Evolutionary conservation across 208 protist genomes (phyloP).

Genomic region (Wallacemonas sp.): DNA sequence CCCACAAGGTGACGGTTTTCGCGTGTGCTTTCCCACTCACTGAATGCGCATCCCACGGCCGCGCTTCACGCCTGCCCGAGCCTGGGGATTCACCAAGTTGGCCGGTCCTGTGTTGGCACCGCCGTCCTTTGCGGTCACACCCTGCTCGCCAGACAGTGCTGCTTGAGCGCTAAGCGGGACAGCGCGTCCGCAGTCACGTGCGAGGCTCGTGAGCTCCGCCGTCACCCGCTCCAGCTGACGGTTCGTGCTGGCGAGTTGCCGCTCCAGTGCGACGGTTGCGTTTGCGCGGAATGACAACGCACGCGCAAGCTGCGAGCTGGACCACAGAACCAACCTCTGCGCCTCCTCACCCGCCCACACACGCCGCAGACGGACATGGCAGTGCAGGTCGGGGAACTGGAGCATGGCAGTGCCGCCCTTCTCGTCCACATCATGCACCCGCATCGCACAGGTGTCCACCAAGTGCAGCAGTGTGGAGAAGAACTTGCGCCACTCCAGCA

Average conservation of each 20-base stretch:
- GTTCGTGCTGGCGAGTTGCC: not conserved
- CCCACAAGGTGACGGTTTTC: too few relatives aligned
- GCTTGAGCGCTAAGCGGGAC: not conserved
- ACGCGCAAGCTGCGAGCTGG: not conserved
- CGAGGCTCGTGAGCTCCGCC: constrained; percentile 1
- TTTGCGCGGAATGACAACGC: not conserved
- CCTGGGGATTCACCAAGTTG: constrained; percentile 24
- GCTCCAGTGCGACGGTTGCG: not conserved
- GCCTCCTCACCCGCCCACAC: not conserved
- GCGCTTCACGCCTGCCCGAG: constrained; percentile 13
- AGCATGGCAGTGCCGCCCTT: constrained; percentile 1
- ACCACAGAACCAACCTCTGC: constrained; percentile 10
- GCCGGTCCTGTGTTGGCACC: not conserved
- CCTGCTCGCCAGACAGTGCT: not conserved
- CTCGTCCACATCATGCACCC: constrained; percentile 1
- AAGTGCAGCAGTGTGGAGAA: not conserved
- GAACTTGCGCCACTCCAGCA: constrained; percentile 4
- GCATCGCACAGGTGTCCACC: constrained; percentile 7
- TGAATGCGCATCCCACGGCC: constrained; percentile 16
- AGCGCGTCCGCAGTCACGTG: not conserved
- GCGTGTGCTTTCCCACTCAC: too few relatives aligned
- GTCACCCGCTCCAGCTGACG: constrained; percentile 3
- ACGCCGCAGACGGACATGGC: not conserved
- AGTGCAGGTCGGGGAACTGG: not conserved
- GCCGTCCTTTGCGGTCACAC: not conserved